phyloP scores from a whole-genome alignment of 1,284 basidiomycete species.

The Lentinula novae-zelandiae region DNA sequence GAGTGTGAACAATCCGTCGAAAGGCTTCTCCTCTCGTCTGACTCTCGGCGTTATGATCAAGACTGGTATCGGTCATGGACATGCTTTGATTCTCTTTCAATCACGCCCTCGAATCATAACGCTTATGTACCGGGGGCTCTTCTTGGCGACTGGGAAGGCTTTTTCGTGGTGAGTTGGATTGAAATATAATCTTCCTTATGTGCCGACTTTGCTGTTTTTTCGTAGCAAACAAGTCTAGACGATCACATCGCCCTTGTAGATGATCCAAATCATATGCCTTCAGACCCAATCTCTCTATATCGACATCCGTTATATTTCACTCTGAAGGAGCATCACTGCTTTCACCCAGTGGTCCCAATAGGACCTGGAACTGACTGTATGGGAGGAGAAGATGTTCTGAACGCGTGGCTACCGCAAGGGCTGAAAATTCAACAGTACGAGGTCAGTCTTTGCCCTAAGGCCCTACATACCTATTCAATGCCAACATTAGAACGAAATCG shows the following conservation, averaged over 20 bases:
- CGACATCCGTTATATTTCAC: constrained; percentile 36
- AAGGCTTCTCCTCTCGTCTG: background rate
- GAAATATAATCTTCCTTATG: constrained; percentile 8
- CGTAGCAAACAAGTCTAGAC: constrained; percentile 19
- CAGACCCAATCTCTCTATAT: constrained; percentile 22
- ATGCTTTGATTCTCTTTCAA: constrained; percentile 33
- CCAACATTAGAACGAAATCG: constrained; percentile 33
- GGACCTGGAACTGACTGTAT: constrained; percentile 27
- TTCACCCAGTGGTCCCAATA: constrained; percentile 32
- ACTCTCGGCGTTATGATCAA: constrained; percentile 30
- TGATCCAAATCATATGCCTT: constrained; percentile 19
- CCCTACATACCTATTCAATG: background rate
- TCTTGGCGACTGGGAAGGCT: constrained; percentile 39
- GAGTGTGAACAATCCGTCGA: constrained; percentile 13
- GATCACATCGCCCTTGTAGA: constrained; percentile 23
- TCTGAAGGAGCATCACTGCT: constrained; percentile 44
- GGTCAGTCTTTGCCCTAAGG: constrained; percentile 25
- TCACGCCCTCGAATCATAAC: constrained; percentile 32
- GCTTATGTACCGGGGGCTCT: constrained; percentile 40
- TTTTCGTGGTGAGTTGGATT: constrained; percentile 30
- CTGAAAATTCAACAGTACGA: constrained; percentile 26
- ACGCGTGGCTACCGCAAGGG: constrained; percentile 41
- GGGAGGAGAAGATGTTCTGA: constrained; percentile 38
- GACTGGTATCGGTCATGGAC: constrained; percentile 42
- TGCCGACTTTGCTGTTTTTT: background rate